Evolutionary conservation across 768 basidiomycete genomes (phyloP).

Genomic region (Lentinula edodes): DNA sequence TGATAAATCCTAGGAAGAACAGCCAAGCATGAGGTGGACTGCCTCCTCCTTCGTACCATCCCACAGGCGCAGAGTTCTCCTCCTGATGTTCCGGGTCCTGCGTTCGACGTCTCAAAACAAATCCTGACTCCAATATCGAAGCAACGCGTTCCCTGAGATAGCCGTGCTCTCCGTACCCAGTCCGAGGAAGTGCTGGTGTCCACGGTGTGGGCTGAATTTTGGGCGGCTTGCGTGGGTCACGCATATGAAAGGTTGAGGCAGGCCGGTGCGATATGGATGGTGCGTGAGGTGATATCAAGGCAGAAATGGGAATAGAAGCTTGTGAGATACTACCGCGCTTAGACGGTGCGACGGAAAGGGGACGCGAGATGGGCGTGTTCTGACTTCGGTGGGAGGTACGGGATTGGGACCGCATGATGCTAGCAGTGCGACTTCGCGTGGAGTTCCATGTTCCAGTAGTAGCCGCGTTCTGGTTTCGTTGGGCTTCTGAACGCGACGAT

Average conservation of each 20-base stretch:
- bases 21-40: constrained; percentile 46
- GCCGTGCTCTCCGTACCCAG: constrained; percentile 8
- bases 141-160: background rate
- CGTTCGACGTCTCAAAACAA: background rate
- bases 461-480: constrained; percentile 30
- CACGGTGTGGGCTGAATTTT: constrained; percentile 56
- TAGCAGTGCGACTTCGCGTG: constrained; percentile 28
- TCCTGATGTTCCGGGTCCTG: constrained; percentile 23
- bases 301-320: constrained; percentile 74
- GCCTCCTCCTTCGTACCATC: constrained; percentile 15
- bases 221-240: constrained; percentile 66
- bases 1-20: constrained; percentile 47
- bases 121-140: background rate
- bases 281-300: constrained; percentile 72
- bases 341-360: constrained; percentile 26
- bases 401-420: constrained; percentile 21
- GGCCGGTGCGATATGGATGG: constrained; percentile 52
- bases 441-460: constrained; percentile 42
- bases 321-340: constrained; percentile 55
- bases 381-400: constrained; percentile 24
- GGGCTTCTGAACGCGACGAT: constrained; percentile 23
- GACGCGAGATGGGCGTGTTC: constrained; percentile 19
- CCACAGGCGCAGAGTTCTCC: background rate
- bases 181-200: constrained; percentile 44
- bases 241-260: constrained; percentile 69